A percentile compares a stretch with the other conserved stretches of the same genome.
phyloP scores from a whole-genome alignment of 2,329 filamentous ascomycete genomes.

The Penicillium sp. region DNA sequence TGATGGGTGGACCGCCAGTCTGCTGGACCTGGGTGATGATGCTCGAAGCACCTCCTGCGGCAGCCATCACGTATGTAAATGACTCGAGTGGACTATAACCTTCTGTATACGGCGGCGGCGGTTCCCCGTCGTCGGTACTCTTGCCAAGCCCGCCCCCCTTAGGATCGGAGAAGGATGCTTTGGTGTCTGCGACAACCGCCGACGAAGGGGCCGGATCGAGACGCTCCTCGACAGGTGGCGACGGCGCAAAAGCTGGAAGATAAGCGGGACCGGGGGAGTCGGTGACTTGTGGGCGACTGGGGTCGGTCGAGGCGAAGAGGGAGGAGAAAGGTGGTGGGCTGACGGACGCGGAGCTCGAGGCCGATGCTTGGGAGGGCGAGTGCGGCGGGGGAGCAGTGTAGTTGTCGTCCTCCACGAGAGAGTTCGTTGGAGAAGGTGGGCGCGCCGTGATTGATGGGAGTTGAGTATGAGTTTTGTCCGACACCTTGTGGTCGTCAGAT shows the following conservation, averaged over 20 bases:
- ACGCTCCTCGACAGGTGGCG: slow-evolving; percentile 54
- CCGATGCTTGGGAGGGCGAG: slow-evolving; percentile 44
- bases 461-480: slow-evolving; percentile 23
- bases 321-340: slow-evolving; percentile 66
- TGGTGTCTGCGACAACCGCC: slow-evolving; percentile 70
- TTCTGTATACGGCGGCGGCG: slow-evolving; percentile 93
- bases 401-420: slow-evolving; percentile 44
- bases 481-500: slow-evolving; percentile 35
- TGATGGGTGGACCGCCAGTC: slow-evolving; percentile 79
- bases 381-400: slow-evolving; percentile 44
- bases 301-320: slow-evolving; percentile 55
- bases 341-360: slow-evolving; percentile 55
- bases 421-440: slow-evolving; percentile 40
- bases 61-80: slow-evolving; percentile 97
- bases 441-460: slow-evolving; percentile 49
- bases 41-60: slow-evolving; percentile 93
- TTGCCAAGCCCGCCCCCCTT: slow-evolving; percentile 77
- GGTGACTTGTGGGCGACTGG: slow-evolving; percentile 44
- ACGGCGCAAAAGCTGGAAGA: slow-evolving; percentile 54
- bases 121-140: slow-evolving; percentile 77
- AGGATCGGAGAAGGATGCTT: slow-evolving; percentile 79
- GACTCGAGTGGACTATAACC: slow-evolving; percentile 87
- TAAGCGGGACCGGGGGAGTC: slow-evolving; percentile 51
- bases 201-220: slow-evolving; percentile 48
- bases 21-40: slow-evolving; percentile 99